Base-by-base conservation (phyloP, 306 rosid genomes). In the Cucumis melo region DNA sequence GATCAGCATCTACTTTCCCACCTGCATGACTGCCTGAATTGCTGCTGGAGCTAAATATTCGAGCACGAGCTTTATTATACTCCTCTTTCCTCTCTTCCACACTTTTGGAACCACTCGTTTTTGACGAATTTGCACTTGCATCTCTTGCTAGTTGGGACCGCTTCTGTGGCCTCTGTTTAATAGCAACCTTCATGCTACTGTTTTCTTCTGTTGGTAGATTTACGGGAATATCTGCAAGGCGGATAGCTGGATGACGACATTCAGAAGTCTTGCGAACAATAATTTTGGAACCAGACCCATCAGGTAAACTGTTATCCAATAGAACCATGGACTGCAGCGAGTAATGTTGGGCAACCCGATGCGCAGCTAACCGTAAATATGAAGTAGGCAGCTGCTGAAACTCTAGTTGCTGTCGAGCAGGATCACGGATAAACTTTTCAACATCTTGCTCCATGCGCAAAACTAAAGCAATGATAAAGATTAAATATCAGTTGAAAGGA, bases 41-140 rank as follows among this genome's bases (percentile, higher is more conserved):
- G 78, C 16, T 82, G 72, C 88, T 84, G 0, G 91, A 92, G 80
- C 84, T 92, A 80, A 94, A 94, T 77, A 94, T 94, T 82, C 99
- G 90, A 21, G 97, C 99, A 62, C 99, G 99, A 38, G 99, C 99
- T 82, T 85, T 92, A 57, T 89, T 92, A 81, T 94, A 94, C 82
- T 94, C 99, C 83, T 94, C 99, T 83, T 94, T 94, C 82, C 99
- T 89, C 82, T 94, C 99, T 77, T 94, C 99, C 77, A 94, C 97
- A 81, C 97, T 94, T 84, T 86, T 94, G n/a, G 96, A 81, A 78
- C 75, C 81, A 59, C 70, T 83, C 27, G 84, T 13, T 81, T 88
- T 94, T 32, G 44, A 21, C 0, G 95, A 86, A 81, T 82, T 86
- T 77, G 96, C 80, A 79, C 81, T 86, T 51, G 34, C 87, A 87